Evolutionary conservation across 1,284 basidiomycete species (phyloP), one percentile per base, ranked within the genome.

Genomic region (Cystobasidium pallidum): DNA sequence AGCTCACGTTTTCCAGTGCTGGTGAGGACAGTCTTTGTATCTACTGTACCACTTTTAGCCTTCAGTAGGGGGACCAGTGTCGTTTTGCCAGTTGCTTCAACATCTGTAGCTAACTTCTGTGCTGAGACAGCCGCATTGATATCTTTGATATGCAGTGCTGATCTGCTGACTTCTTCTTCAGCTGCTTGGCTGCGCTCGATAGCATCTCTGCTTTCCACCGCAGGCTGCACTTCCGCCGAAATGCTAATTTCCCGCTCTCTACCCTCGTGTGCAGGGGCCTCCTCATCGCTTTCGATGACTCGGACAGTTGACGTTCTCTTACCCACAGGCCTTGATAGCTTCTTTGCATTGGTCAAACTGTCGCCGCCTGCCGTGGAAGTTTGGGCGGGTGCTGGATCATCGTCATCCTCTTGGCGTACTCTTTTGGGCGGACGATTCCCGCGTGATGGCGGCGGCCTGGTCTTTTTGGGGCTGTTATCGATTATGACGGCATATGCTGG

Each of bases 381-480:
- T 3, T 6, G 19, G 13, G 34, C 36, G 36, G 28, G 21, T 15
- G 26, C 19, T 26, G 51, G 28, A 34, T 34, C 21, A 32, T 28
- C 21, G 2, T 2, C 32, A 13, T 24, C 57, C 36, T 13, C 19
- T 43, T n/a, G n/a, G 2, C 13, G 19, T 1, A 19, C 19, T 65
- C 1, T n/a, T 47, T 32, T 30, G 43, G 41, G 3, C 8, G 17
- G 19, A 17, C 10, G 39, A 15, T 47, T 47, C 8, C 24, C 49
- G 2, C 26, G 17, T 3, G 67, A 49, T 21, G 55, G 10, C 28
- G 57, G 41, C 2, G 45, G 28, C 36, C 24, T 34, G 26, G 11
- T 61, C 58, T 70, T 70, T 52, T 62, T 70, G 19, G 67, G 45
- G 32, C 43, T 39, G 4, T 61, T 70, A n/a, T 70, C 62, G 45